Evolutionary conservation across 495 filamentous ascomycete genomes (phyloP), one percentile per base, ranked within the genome.

Genomic region (Massariosphaeria phaeospora): DNA sequence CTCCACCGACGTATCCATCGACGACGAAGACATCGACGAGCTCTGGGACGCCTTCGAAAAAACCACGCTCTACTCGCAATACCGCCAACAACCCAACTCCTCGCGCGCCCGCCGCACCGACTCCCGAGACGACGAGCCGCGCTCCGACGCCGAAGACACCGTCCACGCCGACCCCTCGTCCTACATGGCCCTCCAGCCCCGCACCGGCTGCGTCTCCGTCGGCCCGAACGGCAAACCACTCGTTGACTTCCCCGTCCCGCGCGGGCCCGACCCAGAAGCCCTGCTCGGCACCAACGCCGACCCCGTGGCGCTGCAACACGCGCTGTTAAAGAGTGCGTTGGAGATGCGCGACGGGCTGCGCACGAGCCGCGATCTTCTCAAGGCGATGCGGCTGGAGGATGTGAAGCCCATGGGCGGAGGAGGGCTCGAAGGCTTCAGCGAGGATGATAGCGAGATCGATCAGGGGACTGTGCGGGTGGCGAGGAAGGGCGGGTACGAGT

Each of bases 191-290:
- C 20, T 49, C n/a, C 12, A 18, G 13, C 15, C 30, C 2, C 41
- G 42, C 30, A 13, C n/a, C 1, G 10, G 21, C 13, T 42, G 56
- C 42, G 49, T 58, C 18, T 39, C 44, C 10, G 50, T 55, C n/a
- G 61, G 55, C 1, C 61, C 55, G 3, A 49, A 55, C 20, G 61
- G 61, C 1, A 50, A 55, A 23, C 55, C 55, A 24, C 25, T 59
- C 2, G 46, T 63, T 4, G 55, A 63, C 11, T 63, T 63, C 30
- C 61, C 61, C 2, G 20, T 63, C 26, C 61, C 61, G 27, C 15
- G 50, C n/a, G 61, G 61, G 10, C 61, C 61, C 15, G 55, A 59
- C 49, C 36, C 55, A 13, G 61, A 63, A 21, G 21, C 46, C 1
- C 18, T 63, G 23, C 17, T 54, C n/a, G 55, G 47, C 11, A 25